Conservation (phyloP, 768 basidiomycete species). For the Suillus brevipes region DNA sequence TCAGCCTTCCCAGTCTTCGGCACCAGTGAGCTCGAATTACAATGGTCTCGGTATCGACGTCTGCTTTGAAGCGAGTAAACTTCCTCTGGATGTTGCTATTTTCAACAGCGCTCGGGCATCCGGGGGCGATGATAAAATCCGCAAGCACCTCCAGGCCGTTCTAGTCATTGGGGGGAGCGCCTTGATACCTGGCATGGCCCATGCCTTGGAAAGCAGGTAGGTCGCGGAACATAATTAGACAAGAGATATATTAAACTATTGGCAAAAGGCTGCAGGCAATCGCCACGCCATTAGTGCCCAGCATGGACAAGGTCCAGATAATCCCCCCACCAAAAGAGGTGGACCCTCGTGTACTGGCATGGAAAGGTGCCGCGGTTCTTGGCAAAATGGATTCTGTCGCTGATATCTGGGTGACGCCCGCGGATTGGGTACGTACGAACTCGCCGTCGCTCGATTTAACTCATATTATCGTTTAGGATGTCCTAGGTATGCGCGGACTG, state of each 20-base stretch:
- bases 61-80: slow-evolving; percentile 80
- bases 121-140: slow-evolving; percentile 85
- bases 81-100: slow-evolving; percentile 90
- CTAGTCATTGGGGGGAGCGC: slow-evolving; percentile 86
- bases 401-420: slow-evolving; percentile 84
- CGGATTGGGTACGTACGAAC: slow-evolving; percentile 75
- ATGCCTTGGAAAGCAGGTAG: slow-evolving; percentile 86
- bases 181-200: slow-evolving; percentile 76
- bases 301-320: slow-evolving; percentile 87
- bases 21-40: slow-evolving; percentile 33
- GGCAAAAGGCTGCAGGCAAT: slow-evolving; percentile 70
- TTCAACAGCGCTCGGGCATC: slow-evolving; percentile 89
- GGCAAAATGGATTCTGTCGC: slow-evolving; percentile 88
- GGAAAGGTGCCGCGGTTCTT: slow-evolving; percentile 94
- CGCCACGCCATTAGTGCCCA: slow-evolving; percentile 75
- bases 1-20: slow-evolving; percentile 15
- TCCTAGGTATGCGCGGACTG: slow-evolving; percentile 76
- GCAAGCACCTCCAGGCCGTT: slow-evolving; percentile 85
- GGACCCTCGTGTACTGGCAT: slow-evolving; percentile 84
- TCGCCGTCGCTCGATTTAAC: slow-evolving; percentile 1
- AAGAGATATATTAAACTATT: slow-evolving; percentile 1
- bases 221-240: neutral
- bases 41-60: slow-evolving; percentile 69
- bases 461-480: slow-evolving; percentile 46
- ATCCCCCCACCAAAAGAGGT: slow-evolving; percentile 94